Percentiles rank a stretch among this genome's conserved stretches.
Evolutionary conservation across 139 green algal species (phyloP).

Genomic region (Chlorokybus atmophyticus): DNA sequence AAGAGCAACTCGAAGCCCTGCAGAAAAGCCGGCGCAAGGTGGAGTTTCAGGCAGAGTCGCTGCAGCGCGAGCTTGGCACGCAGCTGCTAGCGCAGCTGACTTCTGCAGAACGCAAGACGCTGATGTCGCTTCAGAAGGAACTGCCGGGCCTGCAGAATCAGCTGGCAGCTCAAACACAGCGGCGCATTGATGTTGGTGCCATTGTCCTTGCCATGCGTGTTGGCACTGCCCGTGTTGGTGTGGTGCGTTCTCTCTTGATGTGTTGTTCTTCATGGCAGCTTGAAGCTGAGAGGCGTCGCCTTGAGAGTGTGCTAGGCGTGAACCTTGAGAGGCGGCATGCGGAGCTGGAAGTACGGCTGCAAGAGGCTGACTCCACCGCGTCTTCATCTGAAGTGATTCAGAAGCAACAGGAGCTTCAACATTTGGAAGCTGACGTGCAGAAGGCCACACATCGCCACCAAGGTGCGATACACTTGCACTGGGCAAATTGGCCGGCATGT

Average conservation of each 20-base stretch:
- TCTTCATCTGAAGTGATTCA: neutral
- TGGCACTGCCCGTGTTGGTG: too few relatives aligned
- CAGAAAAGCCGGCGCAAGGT: constrained; percentile 1
- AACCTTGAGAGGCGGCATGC: constrained; percentile 42
- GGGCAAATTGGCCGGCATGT: too few relatives aligned
- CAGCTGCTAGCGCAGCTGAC: constrained; percentile 44
- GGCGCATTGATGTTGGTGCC: too few relatives aligned
- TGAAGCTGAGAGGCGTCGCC: too few relatives aligned
- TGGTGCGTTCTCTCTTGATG: too few relatives aligned
- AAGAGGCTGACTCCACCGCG: constrained; percentile 6
- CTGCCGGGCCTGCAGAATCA: constrained; percentile 23
- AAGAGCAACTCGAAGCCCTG: too few relatives aligned
- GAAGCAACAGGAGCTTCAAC: constrained; percentile 4
- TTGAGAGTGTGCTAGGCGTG: constrained; percentile 31
- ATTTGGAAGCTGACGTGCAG: neutral
- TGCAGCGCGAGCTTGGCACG: constrained; percentile 43
- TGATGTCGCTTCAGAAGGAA: constrained; percentile 35
- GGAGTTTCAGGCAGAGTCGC: constrained; percentile 26
- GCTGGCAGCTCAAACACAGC: too few relatives aligned
- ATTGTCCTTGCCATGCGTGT: too few relatives aligned
- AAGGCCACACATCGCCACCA: neutral
- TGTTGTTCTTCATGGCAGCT: too few relatives aligned
- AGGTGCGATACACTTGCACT: too few relatives aligned
- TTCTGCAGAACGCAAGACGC: constrained; percentile 44
- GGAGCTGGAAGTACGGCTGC: constrained; percentile 36